phyloP scores from a whole-genome alignment of 441 rosid genomes.

The Breynia disticha region DNA sequence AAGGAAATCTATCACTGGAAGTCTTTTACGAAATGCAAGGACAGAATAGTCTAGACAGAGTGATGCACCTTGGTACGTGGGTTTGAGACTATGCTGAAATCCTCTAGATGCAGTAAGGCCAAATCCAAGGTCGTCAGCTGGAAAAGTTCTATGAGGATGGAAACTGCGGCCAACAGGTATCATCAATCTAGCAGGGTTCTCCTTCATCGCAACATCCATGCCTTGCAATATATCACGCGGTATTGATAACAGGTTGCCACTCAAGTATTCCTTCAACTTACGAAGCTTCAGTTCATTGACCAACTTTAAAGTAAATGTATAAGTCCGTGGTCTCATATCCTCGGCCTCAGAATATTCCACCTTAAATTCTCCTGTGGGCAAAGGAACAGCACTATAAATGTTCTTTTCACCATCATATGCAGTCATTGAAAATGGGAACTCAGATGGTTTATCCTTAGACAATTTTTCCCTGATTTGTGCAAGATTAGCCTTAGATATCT shows the following conservation, averaged over 20 bases:
- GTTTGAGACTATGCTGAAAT: constrained; percentile 54
- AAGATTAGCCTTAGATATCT: constrained; percentile 34
- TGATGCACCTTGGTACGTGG: constrained; percentile 55
- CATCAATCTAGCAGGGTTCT: constrained; percentile 64
- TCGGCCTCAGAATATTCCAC: constrained; percentile 42
- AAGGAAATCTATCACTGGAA: constrained; percentile 51
- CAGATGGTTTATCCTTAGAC: constrained; percentile 31
- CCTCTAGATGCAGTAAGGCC: constrained; percentile 60
- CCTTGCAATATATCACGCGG: constrained; percentile 85
- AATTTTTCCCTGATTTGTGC: constrained; percentile 47
- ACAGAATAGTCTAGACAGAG: constrained; percentile 78
- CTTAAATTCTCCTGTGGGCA: constrained; percentile 44
- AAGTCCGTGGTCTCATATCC: constrained; percentile 26
- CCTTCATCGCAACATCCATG: constrained; percentile 87
- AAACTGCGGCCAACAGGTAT: constrained; percentile 57
- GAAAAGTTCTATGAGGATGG: constrained; percentile 19
- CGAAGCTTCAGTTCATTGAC: constrained; percentile 52
- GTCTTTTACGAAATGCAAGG: constrained; percentile 53
- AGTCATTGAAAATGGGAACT: constrained; percentile 55
- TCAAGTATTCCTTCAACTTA: constrained; percentile 54
- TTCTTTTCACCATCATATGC: constrained; percentile 90
- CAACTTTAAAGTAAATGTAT: constrained; percentile 35
- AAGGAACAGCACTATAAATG: constrained; percentile 51
- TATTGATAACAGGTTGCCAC: constrained; percentile 20
- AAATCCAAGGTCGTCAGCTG: constrained; percentile 33